Base-by-base conservation (phyloP, 2,329 filamentous ascomycete species). In the Coniella lustricola region DNA sequence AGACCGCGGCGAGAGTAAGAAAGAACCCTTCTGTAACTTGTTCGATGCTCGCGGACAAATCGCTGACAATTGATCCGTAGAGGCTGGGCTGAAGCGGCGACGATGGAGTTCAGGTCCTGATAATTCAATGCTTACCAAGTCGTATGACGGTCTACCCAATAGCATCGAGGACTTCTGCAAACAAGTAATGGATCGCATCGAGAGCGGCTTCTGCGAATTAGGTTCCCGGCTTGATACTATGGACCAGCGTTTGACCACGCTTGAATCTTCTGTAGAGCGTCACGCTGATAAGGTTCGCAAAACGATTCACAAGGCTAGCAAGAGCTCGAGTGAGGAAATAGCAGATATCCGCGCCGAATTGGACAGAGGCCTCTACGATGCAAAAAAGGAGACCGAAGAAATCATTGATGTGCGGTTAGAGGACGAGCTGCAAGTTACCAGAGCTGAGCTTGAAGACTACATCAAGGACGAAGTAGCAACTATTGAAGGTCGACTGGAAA, bases 1-100 rank as follows among this genome's bases (percentile, higher is more conserved):
- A n/a, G n/a, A n/a, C n/a, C n/a, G n/a, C n/a, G n/a, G n/a, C 12
- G 21, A 48, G 33, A 48, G 46, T 48, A 48, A 47, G 45, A 13
- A 7, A 22, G 7, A 8, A 25, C 18, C 13, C 17, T 34, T 3
- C 10, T n/a, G 21, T 12, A n/a, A 10, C 17, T 4, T 17, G 14
- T 31, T 21, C 16, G n/a, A 43, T 9, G 8, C 13, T 14, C 12
- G 10, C 44, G 39, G 14, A 46, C 29, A 9, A 12, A 34, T n/a
- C n/a, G n/a, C n/a, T n/a, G n/a, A n/a, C n/a, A n/a, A 5, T 29
- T 29, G 10, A 29, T 20, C 22, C 18, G 13, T 29, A 48, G 46
- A 43, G 16, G n/a, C 46, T 48, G 40, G 39, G 10, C 17, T 18
- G 10, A 48, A 48, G 33, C 46, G 46, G 3, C 46, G 46, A n/a